Conservation (phyloP, 371 early-diverging fungal species). For the Mucor lusitanicus region DNA sequence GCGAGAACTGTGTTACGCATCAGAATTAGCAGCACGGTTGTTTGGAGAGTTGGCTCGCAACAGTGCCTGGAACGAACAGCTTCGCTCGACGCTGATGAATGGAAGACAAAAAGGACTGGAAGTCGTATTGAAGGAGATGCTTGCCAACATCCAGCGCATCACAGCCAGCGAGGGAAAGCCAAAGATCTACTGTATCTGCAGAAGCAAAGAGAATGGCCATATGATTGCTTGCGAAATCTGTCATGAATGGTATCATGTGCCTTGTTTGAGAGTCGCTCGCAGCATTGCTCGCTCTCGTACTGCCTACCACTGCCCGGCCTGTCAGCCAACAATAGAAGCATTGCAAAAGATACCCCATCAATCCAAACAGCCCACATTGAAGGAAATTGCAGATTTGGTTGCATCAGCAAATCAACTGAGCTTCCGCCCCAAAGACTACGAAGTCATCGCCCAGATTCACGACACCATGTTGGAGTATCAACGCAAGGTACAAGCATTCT, state of each 20-base stretch:
- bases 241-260: constrained; percentile 79
- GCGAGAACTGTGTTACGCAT: constrained; percentile 10
- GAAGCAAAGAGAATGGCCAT: constrained; percentile 59
- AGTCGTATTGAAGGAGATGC: constrained; percentile 9
- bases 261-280: constrained; percentile 66
- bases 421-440: constrained; percentile 61
- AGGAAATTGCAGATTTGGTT: constrained; percentile 45
- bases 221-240: constrained; percentile 87
- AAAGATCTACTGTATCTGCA: constrained; percentile 61
- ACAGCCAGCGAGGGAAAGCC: background rate
- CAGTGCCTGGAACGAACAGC: constrained; percentile 16
- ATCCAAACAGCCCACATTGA: constrained; percentile 43
- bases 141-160: constrained; percentile 13
- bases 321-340: constrained; percentile 28
- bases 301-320: constrained; percentile 72
- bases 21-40: constrained; percentile 9
- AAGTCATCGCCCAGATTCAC: constrained; percentile 52
- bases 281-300: constrained; percentile 55
- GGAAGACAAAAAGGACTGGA: constrained; percentile 20
- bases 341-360: constrained; percentile 8
- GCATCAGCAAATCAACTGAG: constrained; percentile 47
- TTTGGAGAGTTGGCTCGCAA: constrained; percentile 1
- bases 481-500: constrained; percentile 41
- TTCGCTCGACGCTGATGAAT: constrained; percentile 15
- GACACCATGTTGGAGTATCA: constrained; percentile 33